Conservation (phyloP, 345 rosid genomes). For the Populus pruinosa region DNA sequence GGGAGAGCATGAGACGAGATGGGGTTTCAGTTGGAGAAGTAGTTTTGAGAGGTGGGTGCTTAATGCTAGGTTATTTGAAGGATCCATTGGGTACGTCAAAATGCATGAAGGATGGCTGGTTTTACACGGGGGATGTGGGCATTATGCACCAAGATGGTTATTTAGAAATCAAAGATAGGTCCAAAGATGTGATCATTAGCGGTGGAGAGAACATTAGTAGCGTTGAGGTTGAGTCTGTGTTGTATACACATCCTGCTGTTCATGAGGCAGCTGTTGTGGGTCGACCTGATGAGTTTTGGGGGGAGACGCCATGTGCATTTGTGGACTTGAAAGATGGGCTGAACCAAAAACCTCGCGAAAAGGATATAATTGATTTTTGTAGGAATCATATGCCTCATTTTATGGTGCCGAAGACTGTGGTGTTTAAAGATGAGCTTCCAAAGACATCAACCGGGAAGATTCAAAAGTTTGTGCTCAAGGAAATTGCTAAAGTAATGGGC, state of each 20-base stretch:
- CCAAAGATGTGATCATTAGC: conserved; percentile 28
- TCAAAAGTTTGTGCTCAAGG: conserved; percentile 59
- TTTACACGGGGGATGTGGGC: conserved; percentile 25
- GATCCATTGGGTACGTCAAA: conserved; percentile 7
- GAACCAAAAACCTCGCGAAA: not conserved
- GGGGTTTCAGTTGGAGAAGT: conserved; percentile 19
- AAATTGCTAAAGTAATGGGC: conserved; percentile 35
- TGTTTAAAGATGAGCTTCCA: conserved; percentile 57
- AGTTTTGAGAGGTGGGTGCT: conserved; percentile 17
- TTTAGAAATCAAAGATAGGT: conserved; percentile 25
- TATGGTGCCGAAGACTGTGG: conserved; percentile 71
- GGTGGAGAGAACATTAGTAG: conserved; percentile 32
- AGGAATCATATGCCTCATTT: conserved; percentile 59
- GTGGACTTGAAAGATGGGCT: conserved; percentile 14
- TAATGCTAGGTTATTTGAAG: conserved; percentile 22
- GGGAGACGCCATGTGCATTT: conserved; percentile 29
- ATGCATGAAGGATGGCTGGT: conserved; percentile 25
- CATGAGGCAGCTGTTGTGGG: conserved; percentile 31
- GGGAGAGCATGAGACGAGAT: conserved; percentile 13
- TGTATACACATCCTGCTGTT: conserved; percentile 15
- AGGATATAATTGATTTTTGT: conserved; percentile 58
- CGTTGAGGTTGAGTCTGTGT: conserved; percentile 22
- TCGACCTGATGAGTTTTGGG: conserved; percentile 20
- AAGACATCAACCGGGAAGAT: conserved; percentile 77
- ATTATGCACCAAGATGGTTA: conserved; percentile 26